Evolutionary conservation across 192 early-diverging fungal species (phyloP).

Genomic region (Gaertneriomyces semiglobifer): DNA sequence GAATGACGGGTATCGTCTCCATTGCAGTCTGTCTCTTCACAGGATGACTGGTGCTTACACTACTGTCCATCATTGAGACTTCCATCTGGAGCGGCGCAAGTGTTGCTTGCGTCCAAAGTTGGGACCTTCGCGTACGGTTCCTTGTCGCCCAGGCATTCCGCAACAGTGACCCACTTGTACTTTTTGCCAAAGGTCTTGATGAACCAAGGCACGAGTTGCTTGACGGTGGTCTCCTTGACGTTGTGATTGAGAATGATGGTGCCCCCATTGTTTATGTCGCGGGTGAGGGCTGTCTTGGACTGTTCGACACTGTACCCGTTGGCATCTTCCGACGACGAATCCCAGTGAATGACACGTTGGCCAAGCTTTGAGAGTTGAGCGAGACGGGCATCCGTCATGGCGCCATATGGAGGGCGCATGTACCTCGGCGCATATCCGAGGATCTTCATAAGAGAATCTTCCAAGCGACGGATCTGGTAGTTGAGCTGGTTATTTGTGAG

Average conservation of each 20-base stretch:
- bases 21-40: too few species aligned
- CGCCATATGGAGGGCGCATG: constrained; percentile 21
- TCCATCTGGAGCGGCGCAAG: not conserved
- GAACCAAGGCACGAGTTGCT: constrained; percentile 8
- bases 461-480: constrained; percentile 58
- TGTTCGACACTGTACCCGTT: not conserved
- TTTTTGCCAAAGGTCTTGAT: constrained; percentile 6
- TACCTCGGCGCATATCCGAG: constrained; percentile 5
- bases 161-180: constrained; percentile 19
- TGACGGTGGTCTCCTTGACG: not conserved
- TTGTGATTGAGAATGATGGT: constrained; percentile 11
- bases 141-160: constrained; percentile 14
- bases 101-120: constrained; percentile 1
- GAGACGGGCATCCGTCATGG: not conserved
- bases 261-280: not conserved
- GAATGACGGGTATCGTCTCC: too few species aligned
- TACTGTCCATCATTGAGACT: too few species aligned
- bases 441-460: constrained; percentile 48
- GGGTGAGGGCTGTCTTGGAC: not conserved
- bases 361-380: not conserved
- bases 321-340: not conserved
- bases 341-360: constrained; percentile 7
- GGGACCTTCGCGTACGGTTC: constrained; percentile 4
- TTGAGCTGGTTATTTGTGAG: constrained; percentile 48
- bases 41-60: too few species aligned